These are phyloP conservation scores for Amaranthus palmeri DNA, from an alignment of 148 eudicot species.

Conservation along the genomic window DNA sequence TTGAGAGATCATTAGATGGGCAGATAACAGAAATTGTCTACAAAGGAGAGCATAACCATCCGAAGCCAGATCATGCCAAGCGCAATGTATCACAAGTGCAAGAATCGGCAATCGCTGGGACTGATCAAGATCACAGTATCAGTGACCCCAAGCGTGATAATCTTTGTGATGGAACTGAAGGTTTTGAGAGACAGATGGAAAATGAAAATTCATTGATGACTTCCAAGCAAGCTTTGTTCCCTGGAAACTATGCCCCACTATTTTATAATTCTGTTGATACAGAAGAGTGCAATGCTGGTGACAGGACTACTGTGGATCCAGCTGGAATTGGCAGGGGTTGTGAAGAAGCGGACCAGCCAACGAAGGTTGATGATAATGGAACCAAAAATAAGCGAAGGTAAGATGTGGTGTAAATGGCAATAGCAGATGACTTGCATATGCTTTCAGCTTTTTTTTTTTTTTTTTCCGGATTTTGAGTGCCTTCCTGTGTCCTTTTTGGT, in stretches of 20 bases:
- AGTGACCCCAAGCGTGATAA: slow-evolving; percentile 20
- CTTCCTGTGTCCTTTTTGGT: neutral
- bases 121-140: slow-evolving; percentile 26
- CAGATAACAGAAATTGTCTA: slow-evolving; percentile 85
- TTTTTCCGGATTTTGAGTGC: neutral
- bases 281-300: slow-evolving; percentile 20
- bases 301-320: slow-evolving; percentile 27
- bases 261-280: slow-evolving; percentile 24
- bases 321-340: slow-evolving; percentile 37
- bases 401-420: neutral
- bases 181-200: slow-evolving; percentile 24
- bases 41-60: slow-evolving; percentile 86
- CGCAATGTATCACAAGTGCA: slow-evolving; percentile 36
- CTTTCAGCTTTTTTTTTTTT: neutral
- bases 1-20: slow-evolving; percentile 72
- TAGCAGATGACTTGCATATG: neutral
- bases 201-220: slow-evolving; percentile 25
- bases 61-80: slow-evolving; percentile 57
- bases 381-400: slow-evolving; percentile 72
- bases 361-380: slow-evolving; percentile 37
- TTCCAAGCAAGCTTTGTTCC: neutral
- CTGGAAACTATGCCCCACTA: slow-evolving; percentile 16
- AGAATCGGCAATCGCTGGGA: slow-evolving; percentile 25
- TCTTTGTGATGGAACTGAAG: slow-evolving; percentile 30
- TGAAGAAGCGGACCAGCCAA: slow-evolving; percentile 33